phyloP scores from a whole-genome alignment of 1,139 yeast species.

The Yamadazyma aaseri region DNA sequence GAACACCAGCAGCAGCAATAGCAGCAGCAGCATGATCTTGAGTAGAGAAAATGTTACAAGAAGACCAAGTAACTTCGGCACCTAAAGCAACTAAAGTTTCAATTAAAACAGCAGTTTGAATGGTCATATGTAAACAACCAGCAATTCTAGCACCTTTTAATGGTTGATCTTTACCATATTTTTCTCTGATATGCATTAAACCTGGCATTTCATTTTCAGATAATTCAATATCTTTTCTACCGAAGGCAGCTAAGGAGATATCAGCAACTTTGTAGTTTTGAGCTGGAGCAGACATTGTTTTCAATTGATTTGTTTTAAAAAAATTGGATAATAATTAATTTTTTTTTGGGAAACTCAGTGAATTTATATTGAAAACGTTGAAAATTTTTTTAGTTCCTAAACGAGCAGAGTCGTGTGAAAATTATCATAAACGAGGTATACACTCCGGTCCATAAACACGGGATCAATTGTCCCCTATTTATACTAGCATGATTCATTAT shows the following conservation, averaged over 20 bases:
- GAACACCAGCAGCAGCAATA: constrained; percentile 99
- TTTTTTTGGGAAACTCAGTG: background rate
- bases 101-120: constrained; percentile 98
- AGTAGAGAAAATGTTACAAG: constrained; percentile 99
- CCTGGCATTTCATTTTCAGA: constrained; percentile 99
- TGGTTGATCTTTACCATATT: constrained; percentile 91
- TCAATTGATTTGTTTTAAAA: background rate
- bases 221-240: constrained; percentile 98
- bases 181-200: constrained; percentile 94
- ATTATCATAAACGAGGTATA: background rate
- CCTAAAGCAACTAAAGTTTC: constrained; percentile 97
- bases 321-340: background rate
- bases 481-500: constrained; percentile 4
- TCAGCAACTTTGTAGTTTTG: constrained; percentile 93
- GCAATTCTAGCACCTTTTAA: constrained; percentile 98
- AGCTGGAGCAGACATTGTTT: constrained; percentile 29
- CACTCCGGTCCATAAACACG: background rate
- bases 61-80: constrained; percentile 99
- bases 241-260: constrained; percentile 98
- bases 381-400: constrained; percentile 8
- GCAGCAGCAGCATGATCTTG: constrained; percentile 99
- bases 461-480: too few relatives aligned
- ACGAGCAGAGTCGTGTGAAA: constrained; percentile 2
- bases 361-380: constrained; percentile 5
- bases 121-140: constrained; percentile 99